Conservation (phyloP, 2,329 filamentous ascomycete genomes). For the Talaromyces sp. region DNA sequence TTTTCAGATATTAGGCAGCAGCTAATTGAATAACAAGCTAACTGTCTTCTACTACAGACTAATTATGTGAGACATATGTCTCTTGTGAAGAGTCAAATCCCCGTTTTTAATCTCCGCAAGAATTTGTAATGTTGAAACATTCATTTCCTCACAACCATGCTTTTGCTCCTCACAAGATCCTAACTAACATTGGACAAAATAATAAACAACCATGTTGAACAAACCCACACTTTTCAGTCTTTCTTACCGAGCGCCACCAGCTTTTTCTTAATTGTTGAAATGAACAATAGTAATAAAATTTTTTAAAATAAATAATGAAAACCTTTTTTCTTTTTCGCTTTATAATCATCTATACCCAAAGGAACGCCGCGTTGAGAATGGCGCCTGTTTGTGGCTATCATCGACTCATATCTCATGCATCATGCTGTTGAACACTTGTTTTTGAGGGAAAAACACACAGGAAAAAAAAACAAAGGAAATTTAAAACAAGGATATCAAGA, state of each 20-base stretch:
- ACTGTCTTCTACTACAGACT: too few relatives aligned
- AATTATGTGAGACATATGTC: neutral
- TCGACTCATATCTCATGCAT: slow-evolving; percentile 3
- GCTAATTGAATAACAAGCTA: too few relatives aligned
- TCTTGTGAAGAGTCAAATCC: neutral
- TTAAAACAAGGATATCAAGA: slow-evolving; percentile 9
- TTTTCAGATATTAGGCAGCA: too few relatives aligned
- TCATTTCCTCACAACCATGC: neutral
- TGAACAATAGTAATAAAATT: neutral
- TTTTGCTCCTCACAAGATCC: too few relatives aligned
- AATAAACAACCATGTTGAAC: too few relatives aligned
- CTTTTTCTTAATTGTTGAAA: neutral
- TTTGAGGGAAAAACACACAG: neutral
- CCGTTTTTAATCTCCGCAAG: neutral
- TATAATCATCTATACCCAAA: slow-evolving; percentile 8
- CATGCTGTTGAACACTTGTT: slow-evolving; percentile 14
- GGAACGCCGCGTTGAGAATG: slow-evolving; percentile 17
- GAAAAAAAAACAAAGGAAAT: slow-evolving; percentile 15
- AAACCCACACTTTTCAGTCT: neutral
- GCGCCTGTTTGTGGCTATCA: slow-evolving; percentile 13
- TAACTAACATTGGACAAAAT: too few relatives aligned
- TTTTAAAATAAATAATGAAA: neutral
- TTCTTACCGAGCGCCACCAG: neutral
- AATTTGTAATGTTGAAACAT: neutral
- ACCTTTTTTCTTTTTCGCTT: neutral